Conservation (phyloP, 306 rosid genomes). For the Cicer arietinum region DNA sequence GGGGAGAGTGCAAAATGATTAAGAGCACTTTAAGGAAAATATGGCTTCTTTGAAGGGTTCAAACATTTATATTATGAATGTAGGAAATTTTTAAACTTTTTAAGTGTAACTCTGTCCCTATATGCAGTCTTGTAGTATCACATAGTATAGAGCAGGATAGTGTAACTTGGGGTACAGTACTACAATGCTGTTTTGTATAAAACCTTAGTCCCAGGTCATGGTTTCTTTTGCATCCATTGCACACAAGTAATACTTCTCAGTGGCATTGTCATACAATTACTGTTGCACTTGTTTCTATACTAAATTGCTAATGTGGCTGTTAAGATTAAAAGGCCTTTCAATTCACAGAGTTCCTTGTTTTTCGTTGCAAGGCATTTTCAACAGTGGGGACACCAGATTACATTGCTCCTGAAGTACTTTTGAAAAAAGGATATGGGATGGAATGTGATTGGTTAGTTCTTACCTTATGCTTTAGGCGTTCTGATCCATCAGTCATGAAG, state of each 20-base stretch:
- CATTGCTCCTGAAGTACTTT: constrained; percentile 95
- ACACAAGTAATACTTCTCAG: constrained; percentile 13
- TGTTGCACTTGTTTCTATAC: constrained; percentile 32
- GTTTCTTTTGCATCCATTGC: constrained; percentile 29
- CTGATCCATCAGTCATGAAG: constrained; percentile 31
- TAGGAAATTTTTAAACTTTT: constrained; percentile 18
- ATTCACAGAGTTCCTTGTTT: constrained; percentile 45
- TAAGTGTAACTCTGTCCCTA: constrained; percentile 4
- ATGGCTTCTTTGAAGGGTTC: constrained; percentile 21
- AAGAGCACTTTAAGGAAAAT: constrained; percentile 6
- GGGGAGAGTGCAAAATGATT: constrained; percentile 1
- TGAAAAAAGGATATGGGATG: constrained; percentile 99
- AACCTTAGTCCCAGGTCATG: constrained; percentile 9
- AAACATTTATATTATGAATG: constrained; percentile 8
- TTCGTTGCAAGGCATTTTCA: constrained; percentile 80
- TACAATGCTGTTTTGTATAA: constrained; percentile 17
- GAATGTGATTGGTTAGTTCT: constrained; percentile 96
- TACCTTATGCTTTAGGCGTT: constrained; percentile 39
- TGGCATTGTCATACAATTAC: constrained; percentile 37
- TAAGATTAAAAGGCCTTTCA: constrained; percentile 39
- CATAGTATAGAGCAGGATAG: constrained; percentile 18
- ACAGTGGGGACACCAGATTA: constrained; percentile 99
- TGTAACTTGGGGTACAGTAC: constrained; percentile 32
- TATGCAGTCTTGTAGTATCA: not conserved
- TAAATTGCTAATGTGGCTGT: constrained; percentile 6